Evolutionary conservation across 2,329 filamentous ascomycete species (phyloP), one percentile per base, ranked within the genome.

Genomic region (Ophiosphaerella narmari): DNA sequence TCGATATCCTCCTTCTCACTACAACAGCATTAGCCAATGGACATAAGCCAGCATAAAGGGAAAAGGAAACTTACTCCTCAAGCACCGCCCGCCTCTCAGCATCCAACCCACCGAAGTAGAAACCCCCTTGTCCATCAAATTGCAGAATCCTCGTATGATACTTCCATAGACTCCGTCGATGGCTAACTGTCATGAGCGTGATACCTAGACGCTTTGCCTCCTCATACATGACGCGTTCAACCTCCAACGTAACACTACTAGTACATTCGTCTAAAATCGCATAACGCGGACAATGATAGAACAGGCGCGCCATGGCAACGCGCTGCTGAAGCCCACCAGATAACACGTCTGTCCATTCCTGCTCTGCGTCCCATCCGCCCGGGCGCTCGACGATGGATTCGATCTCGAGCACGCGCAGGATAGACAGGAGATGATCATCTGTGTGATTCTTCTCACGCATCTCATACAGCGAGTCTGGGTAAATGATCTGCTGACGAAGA

Each of bases 221-320:
- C 63, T 97, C 93, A 74, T 99, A 99, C 91, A 99, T 97, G 70
- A 91, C 83, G 70, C 91, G 88, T 70, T 99, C 94, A 53, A 92
- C 91, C 62, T 97, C 93, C 24, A 97, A 82, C 13, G 95, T 97
- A n/a, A 99, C 91, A 44, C 86, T 91, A 48, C 88, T 92, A 6
- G 94, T 99, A 75, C 94, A 99, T 77, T 99, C 94, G 71, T 99
- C 94, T 33, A 99, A 80, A 60, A 99, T 99, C 9, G 94, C 94
- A 72, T 96, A 97, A 63, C 89, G 87, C 0, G 93, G 93, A 8
- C 86, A 82, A 75, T 97, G 93, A 75, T 97, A 97, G 75, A 97
- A 97, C 14, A 96, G 82, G 0, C 94, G 83, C 0, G 94, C 94
- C 90, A 97, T 97, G 52, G 94, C 94, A 18, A 99, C 90, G 44